Evolutionary conservation across 768 basidiomycete genomes (phyloP), one percentile per base, ranked within the genome.

Genomic region (Boletus sp.): DNA sequence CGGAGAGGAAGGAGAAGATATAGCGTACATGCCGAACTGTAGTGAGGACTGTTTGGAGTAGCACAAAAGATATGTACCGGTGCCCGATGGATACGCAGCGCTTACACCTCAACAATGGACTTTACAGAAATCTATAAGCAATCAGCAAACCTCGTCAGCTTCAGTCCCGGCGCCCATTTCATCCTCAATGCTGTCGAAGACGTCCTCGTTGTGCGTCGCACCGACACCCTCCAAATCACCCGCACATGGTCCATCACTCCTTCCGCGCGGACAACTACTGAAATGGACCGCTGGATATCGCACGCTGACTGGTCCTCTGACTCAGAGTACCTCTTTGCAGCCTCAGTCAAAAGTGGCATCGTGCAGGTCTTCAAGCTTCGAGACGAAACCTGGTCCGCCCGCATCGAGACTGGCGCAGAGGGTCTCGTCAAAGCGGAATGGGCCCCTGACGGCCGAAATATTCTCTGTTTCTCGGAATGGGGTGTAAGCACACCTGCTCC

Each of bases 401-500:
- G 82, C 35, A 87, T 93, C 56, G 88, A 93, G 59, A 79, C 87
- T 7, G 91, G 90, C 27, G 79, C 84, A 25, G 94, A 96, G 75
- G 84, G 94, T 11, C 81, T 97, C 46, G 80, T 85, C 19, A 90
- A 83, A 65, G 90, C 87, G 17, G 91, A 95, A 64, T 98, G 94
- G 94, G 89, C 88, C 0, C 90, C 88, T 3, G 89, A 88, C 65
- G 92, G 92, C 15, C 79, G 89, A 35, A 84, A 83, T 15, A 76
- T 97, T 5, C 72, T 97, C 30, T 95, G 90, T 64, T 98, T 94
- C 71, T 94, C 92, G 4, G 90, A 94, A 62, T 91, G 91, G 88
- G 91, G 89, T 62, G 94, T 95, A 74, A 76, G 93, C 82, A 21
- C 19, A 30, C 40, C 37, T 56, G 51, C 27, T 32, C 7, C n/a